A percentile compares a stretch with the other conserved stretches of the same genome.
Evolutionary conservation across 805 yeast genomes (phyloP).

Genomic region (Danielia oregonensis): DNA sequence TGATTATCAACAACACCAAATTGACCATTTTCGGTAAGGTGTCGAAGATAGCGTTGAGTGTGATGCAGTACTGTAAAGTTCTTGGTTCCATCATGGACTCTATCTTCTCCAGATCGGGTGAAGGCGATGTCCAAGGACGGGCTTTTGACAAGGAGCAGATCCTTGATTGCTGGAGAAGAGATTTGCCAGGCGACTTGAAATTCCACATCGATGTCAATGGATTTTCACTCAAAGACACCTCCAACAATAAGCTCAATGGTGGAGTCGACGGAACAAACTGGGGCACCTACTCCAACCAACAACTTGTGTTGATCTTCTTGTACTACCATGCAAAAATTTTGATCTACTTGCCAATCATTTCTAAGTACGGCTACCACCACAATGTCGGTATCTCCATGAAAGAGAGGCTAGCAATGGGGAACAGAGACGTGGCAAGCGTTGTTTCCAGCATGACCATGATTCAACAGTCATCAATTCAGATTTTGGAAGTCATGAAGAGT

Average conservation of each 20-base stretch:
- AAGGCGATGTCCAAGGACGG: slow-evolving; percentile 21
- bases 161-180: slow-evolving; percentile 75
- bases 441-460: slow-evolving; percentile 60
- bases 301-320: slow-evolving; percentile 47
- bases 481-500: slow-evolving; percentile 48
- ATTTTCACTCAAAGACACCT: slow-evolving; percentile 31
- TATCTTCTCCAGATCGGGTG: slow-evolving; percentile 57
- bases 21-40: slow-evolving; percentile 70
- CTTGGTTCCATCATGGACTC: slow-evolving; percentile 71
- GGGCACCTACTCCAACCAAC: slow-evolving; percentile 39
- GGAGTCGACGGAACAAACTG: slow-evolving; percentile 18
- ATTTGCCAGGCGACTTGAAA: slow-evolving; percentile 55
- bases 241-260: slow-evolving; percentile 13
- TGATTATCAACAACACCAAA: slow-evolving; percentile 55
- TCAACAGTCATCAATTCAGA: slow-evolving; percentile 65
- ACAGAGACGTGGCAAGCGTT: slow-evolving; percentile 23
- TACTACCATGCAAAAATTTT: slow-evolving; percentile 42
- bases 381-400: slow-evolving; percentile 40
- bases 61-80: slow-evolving; percentile 68
- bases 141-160: slow-evolving; percentile 52
- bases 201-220: slow-evolving; percentile 67
- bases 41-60: slow-evolving; percentile 54
- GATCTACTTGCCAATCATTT: slow-evolving; percentile 39
- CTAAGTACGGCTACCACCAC: slow-evolving; percentile 39
- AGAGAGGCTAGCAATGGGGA: slow-evolving; percentile 37